Conservation (phyloP, 2,329 filamentous ascomycete genomes). For the Corinectria fuckeliana region DNA sequence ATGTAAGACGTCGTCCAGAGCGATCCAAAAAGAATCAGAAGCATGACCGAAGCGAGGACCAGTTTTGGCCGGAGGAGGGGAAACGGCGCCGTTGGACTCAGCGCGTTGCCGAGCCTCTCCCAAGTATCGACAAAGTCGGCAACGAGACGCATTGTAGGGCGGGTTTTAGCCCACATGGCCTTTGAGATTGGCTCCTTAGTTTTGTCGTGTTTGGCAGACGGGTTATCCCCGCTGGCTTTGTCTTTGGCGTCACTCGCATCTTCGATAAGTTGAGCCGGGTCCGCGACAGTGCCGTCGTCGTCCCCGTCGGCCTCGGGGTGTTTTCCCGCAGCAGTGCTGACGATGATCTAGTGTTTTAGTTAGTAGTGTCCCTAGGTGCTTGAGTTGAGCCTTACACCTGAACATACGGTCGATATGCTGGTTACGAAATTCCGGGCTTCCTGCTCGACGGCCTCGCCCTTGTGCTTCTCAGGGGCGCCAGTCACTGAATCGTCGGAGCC, state of each 20-base stretch:
- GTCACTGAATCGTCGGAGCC: slow-evolving; percentile 80
- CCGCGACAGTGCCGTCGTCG: slow-evolving; percentile 62
- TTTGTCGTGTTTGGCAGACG: slow-evolving; percentile 64
- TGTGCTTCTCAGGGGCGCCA: slow-evolving; percentile 81
- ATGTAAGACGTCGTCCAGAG: slow-evolving; percentile 63
- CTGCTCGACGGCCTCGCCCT: slow-evolving; percentile 82
- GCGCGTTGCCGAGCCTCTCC: slow-evolving; percentile 59
- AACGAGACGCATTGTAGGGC: slow-evolving; percentile 70
- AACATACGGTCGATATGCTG: slow-evolving; percentile 58
- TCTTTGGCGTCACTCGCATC: slow-evolving; percentile 50
- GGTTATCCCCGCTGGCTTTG: slow-evolving; percentile 54
- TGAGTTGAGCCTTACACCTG: slow-evolving; percentile 34
- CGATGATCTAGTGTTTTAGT: slow-evolving; percentile 70
- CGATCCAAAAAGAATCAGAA: slow-evolving; percentile 59
- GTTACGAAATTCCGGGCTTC: slow-evolving; percentile 84
- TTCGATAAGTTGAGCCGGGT: slow-evolving; percentile 46
- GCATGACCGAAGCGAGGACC: slow-evolving; percentile 59
- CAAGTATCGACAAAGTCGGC: slow-evolving; percentile 57
- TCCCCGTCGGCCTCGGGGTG: slow-evolving; percentile 70
- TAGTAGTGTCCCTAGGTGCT: background rate
- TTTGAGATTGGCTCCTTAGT: slow-evolving; percentile 80
- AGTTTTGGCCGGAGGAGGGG: slow-evolving; percentile 58
- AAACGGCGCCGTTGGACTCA: slow-evolving; percentile 71
- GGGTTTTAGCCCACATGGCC: slow-evolving; percentile 78
- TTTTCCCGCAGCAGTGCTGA: slow-evolving; percentile 79